Percentiles rank a stretch among this genome's conserved stretches.
Conservation (phyloP, 805 yeast species). For the Teunomyces funiuensis region DNA sequence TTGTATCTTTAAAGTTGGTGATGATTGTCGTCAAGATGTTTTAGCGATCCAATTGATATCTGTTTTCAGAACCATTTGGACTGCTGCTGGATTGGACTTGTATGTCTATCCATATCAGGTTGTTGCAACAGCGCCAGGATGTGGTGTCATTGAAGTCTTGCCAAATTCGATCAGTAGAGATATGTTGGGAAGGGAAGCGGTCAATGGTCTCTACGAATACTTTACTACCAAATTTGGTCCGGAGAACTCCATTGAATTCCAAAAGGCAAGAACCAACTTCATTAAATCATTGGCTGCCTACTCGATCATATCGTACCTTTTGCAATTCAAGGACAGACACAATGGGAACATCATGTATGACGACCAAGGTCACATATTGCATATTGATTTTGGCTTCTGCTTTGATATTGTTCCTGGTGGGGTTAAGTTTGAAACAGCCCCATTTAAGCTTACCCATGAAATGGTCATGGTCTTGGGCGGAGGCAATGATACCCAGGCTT, state of each 20-base stretch:
- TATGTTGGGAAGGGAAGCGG: slow-evolving; percentile 98
- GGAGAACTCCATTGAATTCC: slow-evolving; percentile 87
- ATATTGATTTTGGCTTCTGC: slow-evolving; percentile 97
- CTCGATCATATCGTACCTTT: slow-evolving; percentile 82
- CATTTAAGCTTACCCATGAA: slow-evolving; percentile 93
- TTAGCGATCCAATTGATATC: slow-evolving; percentile 89
- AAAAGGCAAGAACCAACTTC: slow-evolving; percentile 87
- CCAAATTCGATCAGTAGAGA: slow-evolving; percentile 96
- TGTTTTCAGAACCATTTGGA: slow-evolving; percentile 89
- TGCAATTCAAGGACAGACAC: slow-evolving; percentile 96
- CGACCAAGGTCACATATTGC: slow-evolving; percentile 89
- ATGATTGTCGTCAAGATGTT: slow-evolving; percentile 97
- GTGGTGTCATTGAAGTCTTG: slow-evolving; percentile 97
- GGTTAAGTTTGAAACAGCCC: slow-evolving; percentile 96
- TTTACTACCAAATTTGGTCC: slow-evolving; percentile 91
- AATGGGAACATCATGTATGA: slow-evolving; percentile 98
- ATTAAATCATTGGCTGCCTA: slow-evolving; percentile 94
- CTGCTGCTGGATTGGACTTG: slow-evolving; percentile 80
- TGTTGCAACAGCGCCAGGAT: slow-evolving; percentile 98
- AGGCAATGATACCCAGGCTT: slow-evolving; percentile 76
- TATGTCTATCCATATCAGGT: slow-evolving; percentile 93
- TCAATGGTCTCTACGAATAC: slow-evolving; percentile 92
- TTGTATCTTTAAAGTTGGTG: slow-evolving; percentile 98
- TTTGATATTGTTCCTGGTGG: slow-evolving; percentile 99
- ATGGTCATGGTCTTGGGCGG: slow-evolving; percentile 99